Conservation (phyloP, 1,284 basidiomycete species). For the Rhodotorula glutinis region DNA sequence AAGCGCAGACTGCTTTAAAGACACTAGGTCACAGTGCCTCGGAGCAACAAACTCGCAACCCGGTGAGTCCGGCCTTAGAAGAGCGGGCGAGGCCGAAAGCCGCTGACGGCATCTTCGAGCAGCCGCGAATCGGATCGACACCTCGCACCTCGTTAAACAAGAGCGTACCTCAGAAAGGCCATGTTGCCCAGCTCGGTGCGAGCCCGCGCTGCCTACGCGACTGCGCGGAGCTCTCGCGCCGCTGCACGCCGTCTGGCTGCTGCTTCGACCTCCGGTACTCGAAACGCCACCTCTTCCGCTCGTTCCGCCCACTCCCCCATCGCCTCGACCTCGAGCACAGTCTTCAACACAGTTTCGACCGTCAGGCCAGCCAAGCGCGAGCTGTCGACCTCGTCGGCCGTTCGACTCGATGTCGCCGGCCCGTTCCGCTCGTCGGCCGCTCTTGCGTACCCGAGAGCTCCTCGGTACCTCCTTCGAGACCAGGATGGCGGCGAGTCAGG, state of each 20-base stretch:
- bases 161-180: not conserved
- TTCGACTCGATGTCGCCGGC: not conserved
- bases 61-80: too few species aligned
- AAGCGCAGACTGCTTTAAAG: too few species aligned
- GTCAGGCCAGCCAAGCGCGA: not conserved
- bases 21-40: too few species aligned
- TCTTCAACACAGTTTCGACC: not conserved
- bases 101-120: not conserved
- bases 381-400: not conserved
- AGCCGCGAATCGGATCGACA: too few species aligned
- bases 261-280: not conserved
- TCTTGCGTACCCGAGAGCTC: not conserved
- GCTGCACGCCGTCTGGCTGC: not conserved
- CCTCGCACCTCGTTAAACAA: too few species aligned
- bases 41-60: too few species aligned
- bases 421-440: slow-evolving; percentile 2
- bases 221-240: not conserved
- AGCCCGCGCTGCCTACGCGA: slow-evolving; percentile 2
- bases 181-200: slow-evolving; percentile 6
- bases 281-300: not conserved
- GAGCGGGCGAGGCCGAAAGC: too few species aligned
- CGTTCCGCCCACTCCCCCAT: not conserved
- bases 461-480: not conserved
- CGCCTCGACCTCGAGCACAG: slow-evolving; percentile 2
- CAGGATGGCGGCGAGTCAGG: slow-evolving; percentile 12